Evolutionary conservation across 495 filamentous ascomycete species (phyloP), one percentile per base, ranked within the genome.

Genomic region (Astrothelium subdiscretum): DNA sequence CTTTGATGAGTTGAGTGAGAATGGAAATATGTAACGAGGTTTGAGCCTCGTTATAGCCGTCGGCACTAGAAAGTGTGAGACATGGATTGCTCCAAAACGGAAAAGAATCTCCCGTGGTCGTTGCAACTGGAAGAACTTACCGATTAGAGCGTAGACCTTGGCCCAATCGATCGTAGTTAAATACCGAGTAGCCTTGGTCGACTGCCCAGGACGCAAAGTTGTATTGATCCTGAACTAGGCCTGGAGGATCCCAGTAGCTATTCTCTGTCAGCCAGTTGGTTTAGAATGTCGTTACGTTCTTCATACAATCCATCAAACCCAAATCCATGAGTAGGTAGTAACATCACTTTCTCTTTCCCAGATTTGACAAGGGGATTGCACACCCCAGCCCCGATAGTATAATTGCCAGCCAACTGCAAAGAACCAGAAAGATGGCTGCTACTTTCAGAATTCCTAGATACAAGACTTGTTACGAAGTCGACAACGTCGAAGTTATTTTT

Each of bases 141-240:
- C 48, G n/a, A 29, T 20, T 27, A 18, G 64, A 67, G 48, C 64
- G n/a, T n/a, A n/a, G 48, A 8, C 68, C 68, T 1, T 57, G 60
- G 1, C 66, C 68, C n/a, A 70, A 29, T 40, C 68, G 66, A 38
- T 70, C 68, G 31, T 70, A 70, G 59, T 63, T 66, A 57, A 70
- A 70, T 52, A 70, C 57, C 1, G 68, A 67, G 51, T 70, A 70
- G 15, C 68, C 68, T 4, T 40, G 31, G 32, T 60, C 60, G 22
- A 70, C 63, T 24, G 63, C 66, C 13, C 59, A 59, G 18, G 61
- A 15, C 2, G 51, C 68, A 58, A 67, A 70, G 43, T 57, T 67
- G 58, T 70, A 70, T 6, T 68, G 22, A 24, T 31, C 64, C 58
- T 6, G 62, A 63, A 22, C 63, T 32, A 32, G 58, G 62, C 3